phyloP scores from a whole-genome alignment of 345 rosid species.

The Eucalyptus marginata region DNA sequence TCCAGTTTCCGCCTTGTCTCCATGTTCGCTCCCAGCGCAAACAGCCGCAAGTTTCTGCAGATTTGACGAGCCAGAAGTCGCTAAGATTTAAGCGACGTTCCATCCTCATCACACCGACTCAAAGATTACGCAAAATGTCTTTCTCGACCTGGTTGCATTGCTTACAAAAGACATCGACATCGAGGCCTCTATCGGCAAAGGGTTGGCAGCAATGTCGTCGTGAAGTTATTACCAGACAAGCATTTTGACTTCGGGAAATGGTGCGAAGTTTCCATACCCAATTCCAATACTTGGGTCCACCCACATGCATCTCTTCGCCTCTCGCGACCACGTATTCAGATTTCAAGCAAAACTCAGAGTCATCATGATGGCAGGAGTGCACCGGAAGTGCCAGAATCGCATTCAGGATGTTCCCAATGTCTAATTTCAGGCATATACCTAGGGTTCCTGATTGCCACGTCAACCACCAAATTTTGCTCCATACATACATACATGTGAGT shows the following conservation, averaged over 20 bases:
- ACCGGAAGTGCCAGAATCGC: neutral
- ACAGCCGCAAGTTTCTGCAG: too few relatives aligned
- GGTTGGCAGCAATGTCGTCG: neutral
- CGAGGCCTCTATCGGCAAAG: neutral
- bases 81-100: neutral
- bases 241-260: neutral
- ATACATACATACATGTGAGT: too few relatives aligned
- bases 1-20: too few relatives aligned
- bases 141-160: neutral
- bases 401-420: neutral
- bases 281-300: neutral
- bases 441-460: neutral
- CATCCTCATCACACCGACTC: neutral
- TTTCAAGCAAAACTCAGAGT: neutral
- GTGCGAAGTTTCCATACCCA: neutral
- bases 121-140: neutral
- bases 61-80: too few relatives aligned
- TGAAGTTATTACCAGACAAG: neutral
- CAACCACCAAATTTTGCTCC: neutral
- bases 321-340: neutral
- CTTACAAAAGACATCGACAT: neutral
- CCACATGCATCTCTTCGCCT: neutral
- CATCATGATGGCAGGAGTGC: neutral
- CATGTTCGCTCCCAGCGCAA: too few relatives aligned
- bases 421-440: neutral